Evolutionary conservation across 129 eudicot genomes (phyloP), one percentile per base, ranked within the genome.

Genomic region (Tanacetum coccineum): DNA sequence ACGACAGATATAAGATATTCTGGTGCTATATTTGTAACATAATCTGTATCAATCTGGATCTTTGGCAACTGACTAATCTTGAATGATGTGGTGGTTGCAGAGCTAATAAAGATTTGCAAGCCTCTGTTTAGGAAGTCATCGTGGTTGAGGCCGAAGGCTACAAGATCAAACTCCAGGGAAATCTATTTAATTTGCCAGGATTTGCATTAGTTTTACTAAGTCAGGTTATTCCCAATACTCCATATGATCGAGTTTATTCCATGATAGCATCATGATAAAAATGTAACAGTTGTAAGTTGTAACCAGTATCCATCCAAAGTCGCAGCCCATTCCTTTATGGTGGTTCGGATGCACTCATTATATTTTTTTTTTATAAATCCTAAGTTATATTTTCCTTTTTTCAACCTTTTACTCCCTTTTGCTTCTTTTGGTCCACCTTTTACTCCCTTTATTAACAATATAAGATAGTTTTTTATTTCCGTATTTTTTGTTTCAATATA

Each of bases 91-190:
- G 65, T 73, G 77, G 77, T 9, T 72, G 55, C 39, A 87, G 96
- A 92, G 59, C 78, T 92, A 74, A 82, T 60, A 66, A 76, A 80
- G 87, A 85, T 88, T 32, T 88, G 98, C 87, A 88, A 85, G 67
- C 87, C 91, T 59, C 79, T 85, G 52, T 88, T 92, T 68, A 80
- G 71, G 58, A 92, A 88, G 84, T 80, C 95, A 5, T 81, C 95
- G 11, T 92, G 95, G 95, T 74, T 85, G 80, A 79, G 98, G 67
- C 98, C 98, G 64, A 92, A 92, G 74, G 96, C 98, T 39, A 88
- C 98, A 73, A 80, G 96, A 77, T 71, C 98, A 39, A 75, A 79
- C 62, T 92, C 98, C 13, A 83, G 91, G 67, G 96, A 92, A 78
- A 92, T 88, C 47, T 92, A 92, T 79, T 68, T 92, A 49, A 86